A percentile compares a stretch with the other conserved stretches of the same genome.
These are phyloP conservation scores for Fusarium decemcellulare DNA, from an alignment of 2,329 filamentous ascomycete species.

Conservation along the genomic window DNA sequence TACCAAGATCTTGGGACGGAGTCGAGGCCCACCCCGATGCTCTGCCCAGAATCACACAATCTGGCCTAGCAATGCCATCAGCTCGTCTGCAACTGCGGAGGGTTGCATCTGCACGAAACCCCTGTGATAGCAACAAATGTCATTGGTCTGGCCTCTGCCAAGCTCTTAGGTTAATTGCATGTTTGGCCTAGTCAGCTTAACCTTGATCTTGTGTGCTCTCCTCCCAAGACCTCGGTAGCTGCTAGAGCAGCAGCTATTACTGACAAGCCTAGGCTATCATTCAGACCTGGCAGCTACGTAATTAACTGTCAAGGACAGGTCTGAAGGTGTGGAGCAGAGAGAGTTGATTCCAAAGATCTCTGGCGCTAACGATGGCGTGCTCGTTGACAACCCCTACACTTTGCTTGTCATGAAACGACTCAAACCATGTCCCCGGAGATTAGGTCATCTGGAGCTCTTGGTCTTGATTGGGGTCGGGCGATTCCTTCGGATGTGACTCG, in stretches of 20 bases:
- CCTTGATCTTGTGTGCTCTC: not conserved
- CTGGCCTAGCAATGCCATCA: constrained; percentile 12
- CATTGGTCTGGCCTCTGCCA: too few species aligned
- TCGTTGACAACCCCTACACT: not conserved
- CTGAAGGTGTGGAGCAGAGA: not conserved
- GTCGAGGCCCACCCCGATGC: not conserved
- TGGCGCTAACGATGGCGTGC: constrained; percentile 3
- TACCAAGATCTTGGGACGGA: not conserved
- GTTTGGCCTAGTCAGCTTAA: too few species aligned
- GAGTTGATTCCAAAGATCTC: constrained; percentile 4
- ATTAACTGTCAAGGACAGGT: not conserved
- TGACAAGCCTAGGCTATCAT: not conserved
- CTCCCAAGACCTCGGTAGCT: not conserved
- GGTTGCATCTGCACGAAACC: not conserved
- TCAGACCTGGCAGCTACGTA: not conserved
- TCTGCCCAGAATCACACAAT: constrained; percentile 21
- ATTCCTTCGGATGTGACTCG: not conserved
- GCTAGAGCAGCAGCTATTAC: too few species aligned
- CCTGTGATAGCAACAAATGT: too few species aligned
- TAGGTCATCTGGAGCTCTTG: not conserved
- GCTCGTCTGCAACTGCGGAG: not conserved
- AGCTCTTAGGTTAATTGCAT: too few species aligned
- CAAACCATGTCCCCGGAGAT: not conserved
- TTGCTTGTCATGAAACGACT: not conserved
- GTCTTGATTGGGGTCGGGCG: not conserved